These are phyloP conservation scores for Fusarium virguliforme DNA, from an alignment of 2,329 filamentous ascomycete genomes.

Conservation along the genomic window DNA sequence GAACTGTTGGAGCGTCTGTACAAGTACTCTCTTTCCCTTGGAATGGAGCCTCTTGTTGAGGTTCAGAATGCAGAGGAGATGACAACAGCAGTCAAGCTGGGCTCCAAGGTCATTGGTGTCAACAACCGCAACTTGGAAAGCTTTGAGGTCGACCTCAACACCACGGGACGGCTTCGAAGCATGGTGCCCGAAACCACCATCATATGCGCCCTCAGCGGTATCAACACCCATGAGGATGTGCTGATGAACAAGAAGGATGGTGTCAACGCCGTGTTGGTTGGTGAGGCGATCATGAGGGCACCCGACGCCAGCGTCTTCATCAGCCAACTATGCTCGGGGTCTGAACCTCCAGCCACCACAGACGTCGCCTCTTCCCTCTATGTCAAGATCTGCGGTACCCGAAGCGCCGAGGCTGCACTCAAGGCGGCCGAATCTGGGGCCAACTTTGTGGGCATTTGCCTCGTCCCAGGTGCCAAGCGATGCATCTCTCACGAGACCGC, in stretches of 20 bases:
- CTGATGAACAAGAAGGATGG: conserved; percentile 89
- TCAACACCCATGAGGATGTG: conserved; percentile 90
- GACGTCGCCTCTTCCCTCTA: conserved; percentile 68
- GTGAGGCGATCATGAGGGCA: conserved; percentile 95
- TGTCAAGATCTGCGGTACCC: conserved; percentile 96
- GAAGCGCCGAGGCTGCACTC: conserved; percentile 84
- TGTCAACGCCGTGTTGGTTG: conserved; percentile 93
- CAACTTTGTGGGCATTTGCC: conserved; percentile 92
- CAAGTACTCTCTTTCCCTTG: conserved; percentile 88
- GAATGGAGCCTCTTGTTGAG: conserved; percentile 98
- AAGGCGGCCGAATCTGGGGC: conserved; percentile 89
- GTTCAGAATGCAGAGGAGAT: conserved; percentile 97
- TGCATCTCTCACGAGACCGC: conserved; percentile 86
- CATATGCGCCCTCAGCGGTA: conserved; percentile 94
- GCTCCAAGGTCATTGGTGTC: conserved; percentile 93
- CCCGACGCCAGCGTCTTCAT: conserved; percentile 88
- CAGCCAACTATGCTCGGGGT: conserved; percentile 81
- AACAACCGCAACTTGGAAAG: conserved; percentile 98
- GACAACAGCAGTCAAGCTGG: conserved; percentile 87
- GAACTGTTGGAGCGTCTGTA: conserved; percentile 84
- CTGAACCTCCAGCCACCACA: conserved; percentile 56
- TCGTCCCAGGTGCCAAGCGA: conserved; percentile 86
- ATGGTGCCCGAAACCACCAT: conserved; percentile 89
- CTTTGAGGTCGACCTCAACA: conserved; percentile 96
- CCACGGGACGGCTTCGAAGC: conserved; percentile 88